Evolutionary conservation across 2,329 filamentous ascomycete species (phyloP), one percentile per base, ranked within the genome.

Genomic region (Phaeosphaeria sp.): DNA sequence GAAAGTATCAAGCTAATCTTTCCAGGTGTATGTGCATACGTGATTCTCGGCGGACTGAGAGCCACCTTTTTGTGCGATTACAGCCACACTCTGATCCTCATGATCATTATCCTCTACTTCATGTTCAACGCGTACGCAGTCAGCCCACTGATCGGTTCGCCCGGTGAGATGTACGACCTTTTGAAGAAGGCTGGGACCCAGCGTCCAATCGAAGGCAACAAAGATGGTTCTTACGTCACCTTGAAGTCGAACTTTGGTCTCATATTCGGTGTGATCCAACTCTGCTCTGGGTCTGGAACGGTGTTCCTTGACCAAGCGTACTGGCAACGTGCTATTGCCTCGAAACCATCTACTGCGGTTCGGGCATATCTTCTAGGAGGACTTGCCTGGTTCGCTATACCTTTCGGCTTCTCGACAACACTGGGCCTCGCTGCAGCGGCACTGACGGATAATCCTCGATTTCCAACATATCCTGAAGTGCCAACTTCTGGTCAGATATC

Each of bases 361-460:
- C 63, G 57, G 20, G 70, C 67, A 0, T 75, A 75, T 46, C 66
- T 75, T 5, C 70, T 83, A 3, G 80, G 79, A 18, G 80, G 80
- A 0, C 65, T 83, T 6, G 80, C 79, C 3, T 83, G 80, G 77
- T 82, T 82, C 57, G 81, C 79, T 4, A 81, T 83, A 18, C 81
- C 81, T 0, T 83, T 81, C 49, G 76, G 77, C 2, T 78, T 81
- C 60, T 77, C 79, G 1, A 82, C 81, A 1, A 81, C 80, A 1
- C 68, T 83, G 53, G 81, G 81, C 13, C 74, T 83, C 2, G 73
- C 76, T 17, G 80, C 79, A 0, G 78, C 78, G 1, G 81, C 80
- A 6, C 71, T 83, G n/a, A 79, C 75, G 3, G 68, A 77, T 52
- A 76, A 77, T 24, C 78, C 79, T 1, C 64, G 63, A 3, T 82